A percentile compares a stretch with the other conserved stretches of the same genome.
Conservation (phyloP, 306 rosid species). For the Psophocarpus tetragonolobus region DNA sequence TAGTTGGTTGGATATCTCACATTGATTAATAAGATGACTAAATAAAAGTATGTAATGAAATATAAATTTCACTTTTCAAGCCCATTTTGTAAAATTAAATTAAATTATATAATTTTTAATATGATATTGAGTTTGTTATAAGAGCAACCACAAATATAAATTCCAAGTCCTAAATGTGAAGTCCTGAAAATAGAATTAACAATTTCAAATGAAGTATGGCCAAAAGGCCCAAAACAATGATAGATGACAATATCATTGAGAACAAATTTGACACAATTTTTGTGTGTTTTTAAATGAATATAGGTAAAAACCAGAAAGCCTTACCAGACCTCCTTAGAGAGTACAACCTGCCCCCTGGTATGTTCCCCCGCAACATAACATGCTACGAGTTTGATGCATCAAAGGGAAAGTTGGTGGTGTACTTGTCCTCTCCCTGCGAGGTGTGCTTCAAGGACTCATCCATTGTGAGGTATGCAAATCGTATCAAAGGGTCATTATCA, state of each 20-base stretch:
- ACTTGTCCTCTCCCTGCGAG: conserved; percentile 52
- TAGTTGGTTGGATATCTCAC: too few relatives aligned
- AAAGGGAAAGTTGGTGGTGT: conserved; percentile 52
- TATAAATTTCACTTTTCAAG: too few relatives aligned
- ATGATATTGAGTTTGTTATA: too few relatives aligned
- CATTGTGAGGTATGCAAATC: conserved; percentile 46
- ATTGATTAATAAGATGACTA: too few relatives aligned
- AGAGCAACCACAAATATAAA: too few relatives aligned
- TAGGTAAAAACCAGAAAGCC: conserved; percentile 40
- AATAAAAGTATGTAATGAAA: too few relatives aligned
- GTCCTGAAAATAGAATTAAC: too few relatives aligned
- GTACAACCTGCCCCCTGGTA: conserved; percentile 44
- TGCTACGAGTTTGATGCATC: conserved; percentile 58
- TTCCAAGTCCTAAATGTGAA: too few relatives aligned
- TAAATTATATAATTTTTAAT: too few relatives aligned
- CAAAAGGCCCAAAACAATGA: not conserved
- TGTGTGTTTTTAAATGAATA: not conserved
- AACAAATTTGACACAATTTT: not conserved
- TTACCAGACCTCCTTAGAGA: conserved; percentile 45
- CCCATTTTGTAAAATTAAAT: too few relatives aligned
- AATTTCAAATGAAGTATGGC: not conserved
- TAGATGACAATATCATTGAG: not conserved
- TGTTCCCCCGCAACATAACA: conserved; percentile 45
- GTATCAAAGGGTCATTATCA: conserved; percentile 49
- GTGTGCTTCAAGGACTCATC: conserved; percentile 73